Conservation (phyloP, 768 basidiomycete genomes). For the Termitomyces sp. region DNA sequence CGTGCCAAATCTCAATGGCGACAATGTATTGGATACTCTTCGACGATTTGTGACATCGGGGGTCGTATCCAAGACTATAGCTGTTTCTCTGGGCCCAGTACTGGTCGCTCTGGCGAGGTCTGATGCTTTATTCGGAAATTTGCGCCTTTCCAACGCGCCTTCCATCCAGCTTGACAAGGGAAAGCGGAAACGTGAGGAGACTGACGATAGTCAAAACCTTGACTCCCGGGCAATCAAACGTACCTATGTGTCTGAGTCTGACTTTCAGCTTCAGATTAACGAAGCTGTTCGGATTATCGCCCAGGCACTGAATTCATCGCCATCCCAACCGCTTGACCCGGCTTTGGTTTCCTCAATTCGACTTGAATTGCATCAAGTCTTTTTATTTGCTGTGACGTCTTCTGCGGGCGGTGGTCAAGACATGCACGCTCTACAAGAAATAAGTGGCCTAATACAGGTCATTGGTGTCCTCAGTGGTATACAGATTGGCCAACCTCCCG, state of each 20-base stretch:
- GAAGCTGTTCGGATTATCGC: constrained; percentile 58
- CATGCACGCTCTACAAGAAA: constrained; percentile 63
- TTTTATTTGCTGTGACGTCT: constrained; percentile 74
- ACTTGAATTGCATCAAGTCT: constrained; percentile 68
- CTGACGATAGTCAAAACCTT: constrained; percentile 32
- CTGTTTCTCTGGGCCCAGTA: constrained; percentile 52
- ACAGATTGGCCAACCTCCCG: constrained; percentile 51
- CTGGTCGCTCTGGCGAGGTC: constrained; percentile 66
- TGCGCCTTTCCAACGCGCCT: constrained; percentile 60
- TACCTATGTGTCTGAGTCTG: constrained; percentile 36
- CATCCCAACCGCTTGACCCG: constrained; percentile 45
- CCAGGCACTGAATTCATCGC: constrained; percentile 38
- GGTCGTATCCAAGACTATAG: constrained; percentile 45
- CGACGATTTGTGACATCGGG: constrained; percentile 42
- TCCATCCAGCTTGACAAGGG: constrained; percentile 61
- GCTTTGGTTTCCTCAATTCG: constrained; percentile 66
- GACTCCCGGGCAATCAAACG: constrained; percentile 37
- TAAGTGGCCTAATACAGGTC: constrained; percentile 78
- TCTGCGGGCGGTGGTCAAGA: constrained; percentile 47
- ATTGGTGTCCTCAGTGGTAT: constrained; percentile 77
- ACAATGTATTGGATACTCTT: constrained; percentile 54
- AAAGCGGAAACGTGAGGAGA: constrained; percentile 70
- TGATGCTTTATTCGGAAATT: constrained; percentile 56
- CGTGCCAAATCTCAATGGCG: constrained; percentile 42
- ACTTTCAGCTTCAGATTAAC: constrained; percentile 51